Evolutionary conservation across 2,329 filamentous ascomycete genomes (phyloP), one percentile per base, ranked within the genome.

Genomic region (Neurospora sp.): DNA sequence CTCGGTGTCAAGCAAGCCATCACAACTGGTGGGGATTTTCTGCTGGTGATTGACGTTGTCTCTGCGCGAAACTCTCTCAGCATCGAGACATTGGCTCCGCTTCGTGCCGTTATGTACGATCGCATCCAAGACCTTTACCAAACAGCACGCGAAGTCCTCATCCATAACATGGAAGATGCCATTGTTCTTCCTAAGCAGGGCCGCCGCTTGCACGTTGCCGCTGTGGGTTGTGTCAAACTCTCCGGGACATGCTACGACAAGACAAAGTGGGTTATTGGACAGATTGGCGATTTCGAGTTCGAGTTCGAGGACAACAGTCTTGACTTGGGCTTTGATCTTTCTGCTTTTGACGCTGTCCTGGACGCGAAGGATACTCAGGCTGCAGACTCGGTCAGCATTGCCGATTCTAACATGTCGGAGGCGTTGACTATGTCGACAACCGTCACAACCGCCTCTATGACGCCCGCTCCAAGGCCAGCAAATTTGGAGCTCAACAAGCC

Each of bases 221-320:
- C 93, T 8, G 97, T 93, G 6, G 89, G 88, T 71, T 97, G 94
- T 77, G 94, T 99, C 36, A 90, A 93, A 74, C 91, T 92, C 28
- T 93, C 94, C 65, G 95, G 95, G 52, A 93, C 97, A 75, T 97
- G 95, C 79, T 91, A 97, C 23, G 90, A 91, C 6, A 95, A 94
- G 80, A 91, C 94, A 11, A 93, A 93, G 76, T 86, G 88, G 77
- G 89, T 96, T 65, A 91, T 99, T 70, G 93, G 97, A 80, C 87
- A 91, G 71, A 93, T 96, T 73, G 93, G 94, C 23, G 94, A 97
- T 79, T 97, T 97, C 74, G 93, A 97, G 79, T 88, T 94, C 74
- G 92, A 97, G 78, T 84, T 92, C 69, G 88, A 91, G 74, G 77
- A 82, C 43, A 81, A 81, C 39, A 76, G 83, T 38, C 80, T 91